phyloP scores from a whole-genome alignment of 1,284 basidiomycete species.

The Austropuccinia psidii region DNA sequence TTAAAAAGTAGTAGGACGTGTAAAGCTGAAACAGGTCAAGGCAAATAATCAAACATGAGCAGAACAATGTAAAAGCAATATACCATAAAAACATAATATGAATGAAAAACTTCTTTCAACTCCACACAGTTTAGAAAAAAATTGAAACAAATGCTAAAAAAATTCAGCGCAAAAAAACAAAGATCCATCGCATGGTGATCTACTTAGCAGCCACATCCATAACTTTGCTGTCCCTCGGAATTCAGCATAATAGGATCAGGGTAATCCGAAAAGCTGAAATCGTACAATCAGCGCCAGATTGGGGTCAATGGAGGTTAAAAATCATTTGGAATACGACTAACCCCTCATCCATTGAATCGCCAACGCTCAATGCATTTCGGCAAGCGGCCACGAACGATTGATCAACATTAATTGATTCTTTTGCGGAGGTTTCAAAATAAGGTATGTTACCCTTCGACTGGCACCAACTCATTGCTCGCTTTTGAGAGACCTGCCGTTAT shows the following conservation, averaged over 20 bases:
- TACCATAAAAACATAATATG: too few species aligned
- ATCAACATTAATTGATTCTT: constrained; percentile 99
- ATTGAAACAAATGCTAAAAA: neutral
- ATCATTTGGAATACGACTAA: constrained; percentile 38
- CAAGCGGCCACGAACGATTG: constrained; percentile 99
- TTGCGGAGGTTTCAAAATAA: constrained; percentile 99
- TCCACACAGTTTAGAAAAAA: neutral
- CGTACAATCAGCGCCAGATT: neutral
- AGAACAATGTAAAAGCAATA: too few species aligned
- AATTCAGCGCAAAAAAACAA: too few species aligned
- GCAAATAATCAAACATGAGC: too few species aligned
- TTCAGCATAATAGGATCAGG: constrained; percentile 98
- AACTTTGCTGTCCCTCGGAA: constrained; percentile 79
- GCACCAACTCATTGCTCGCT: constrained; percentile 99
- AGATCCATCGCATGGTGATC: too few species aligned
- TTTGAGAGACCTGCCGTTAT: constrained; percentile 76
- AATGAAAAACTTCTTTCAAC: too few species aligned
- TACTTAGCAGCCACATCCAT: constrained; percentile 82
- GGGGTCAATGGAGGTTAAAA: neutral
- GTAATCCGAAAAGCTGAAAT: constrained; percentile 83
- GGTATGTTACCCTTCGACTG: constrained; percentile 99
- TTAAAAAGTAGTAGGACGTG: too few species aligned
- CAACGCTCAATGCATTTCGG: constrained; percentile 90
- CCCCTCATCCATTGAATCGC: constrained; percentile 91
- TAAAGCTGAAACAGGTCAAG: too few species aligned